Conservation (phyloP, 192 early-diverging fungal genomes). For the Mortierella hygrophila region DNA sequence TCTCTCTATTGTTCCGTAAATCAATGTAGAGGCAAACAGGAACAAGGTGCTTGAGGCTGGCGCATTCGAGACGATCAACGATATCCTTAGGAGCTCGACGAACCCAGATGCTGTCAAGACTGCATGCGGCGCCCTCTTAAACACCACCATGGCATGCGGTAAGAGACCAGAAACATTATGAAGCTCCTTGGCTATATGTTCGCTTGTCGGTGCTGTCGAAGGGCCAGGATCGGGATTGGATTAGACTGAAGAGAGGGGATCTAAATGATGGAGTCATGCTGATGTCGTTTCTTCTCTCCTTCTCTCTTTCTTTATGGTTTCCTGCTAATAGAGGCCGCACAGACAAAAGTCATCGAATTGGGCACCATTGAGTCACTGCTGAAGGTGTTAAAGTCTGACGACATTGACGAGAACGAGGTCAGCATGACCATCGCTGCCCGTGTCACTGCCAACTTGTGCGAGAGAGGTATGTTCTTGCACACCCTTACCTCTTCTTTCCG, state of each 20-base stretch:
- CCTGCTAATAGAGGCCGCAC: slow-evolving; percentile 56
- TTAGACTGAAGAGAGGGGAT: background rate
- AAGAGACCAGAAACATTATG: background rate
- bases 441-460: slow-evolving; percentile 39
- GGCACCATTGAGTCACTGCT: slow-evolving; percentile 36
- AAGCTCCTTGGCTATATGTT: background rate
- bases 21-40: slow-evolving; percentile 60
- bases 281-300: background rate
- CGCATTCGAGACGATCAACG: slow-evolving; percentile 44
- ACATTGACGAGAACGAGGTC: slow-evolving; percentile 38
- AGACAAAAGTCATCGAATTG: slow-evolving; percentile 49
- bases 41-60: slow-evolving; percentile 51
- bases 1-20: background rate
- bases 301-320: background rate
- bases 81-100: slow-evolving; percentile 33
- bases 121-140: slow-evolving; percentile 62
- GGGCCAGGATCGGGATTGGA: background rate
- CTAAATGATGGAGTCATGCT: background rate
- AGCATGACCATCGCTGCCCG: slow-evolving; percentile 46
- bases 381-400: slow-evolving; percentile 27
- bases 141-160: slow-evolving; percentile 66
- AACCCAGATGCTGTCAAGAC: slow-evolving; percentile 57
- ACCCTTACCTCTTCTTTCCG: background rate
- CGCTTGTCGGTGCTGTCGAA: background rate
- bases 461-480: slow-evolving; percentile 20